Conservation (phyloP, 2,329 filamentous ascomycete genomes). For the Trichophyton mentagrophytes region DNA sequence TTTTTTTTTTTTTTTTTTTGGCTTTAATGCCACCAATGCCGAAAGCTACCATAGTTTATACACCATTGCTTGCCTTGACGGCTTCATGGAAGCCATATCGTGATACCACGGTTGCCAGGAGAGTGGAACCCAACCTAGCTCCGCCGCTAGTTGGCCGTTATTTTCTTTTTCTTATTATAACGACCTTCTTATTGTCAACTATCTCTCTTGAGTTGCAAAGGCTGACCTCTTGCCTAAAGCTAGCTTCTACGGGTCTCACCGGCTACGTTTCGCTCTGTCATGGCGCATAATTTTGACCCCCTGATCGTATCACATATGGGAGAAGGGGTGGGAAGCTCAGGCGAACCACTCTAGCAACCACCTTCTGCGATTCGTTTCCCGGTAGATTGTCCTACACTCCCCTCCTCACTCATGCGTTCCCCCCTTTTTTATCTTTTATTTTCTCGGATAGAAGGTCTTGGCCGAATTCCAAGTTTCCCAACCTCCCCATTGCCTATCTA, state of each 20-base stretch:
- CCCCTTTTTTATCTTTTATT: neutral
- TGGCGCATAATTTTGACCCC: neutral
- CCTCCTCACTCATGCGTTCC: neutral
- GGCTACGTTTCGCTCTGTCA: neutral
- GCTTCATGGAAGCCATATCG: conserved; percentile 2
- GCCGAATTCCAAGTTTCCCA: neutral
- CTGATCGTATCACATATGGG: conserved; percentile 3
- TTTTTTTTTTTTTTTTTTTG: neutral
- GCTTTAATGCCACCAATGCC: neutral
- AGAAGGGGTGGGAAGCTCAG: conserved; percentile 1
- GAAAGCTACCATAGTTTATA: neutral
- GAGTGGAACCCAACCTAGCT: conserved; percentile 2
- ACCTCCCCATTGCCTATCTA: neutral
- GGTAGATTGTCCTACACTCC: neutral
- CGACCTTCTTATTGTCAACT: neutral
- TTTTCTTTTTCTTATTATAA: neutral
- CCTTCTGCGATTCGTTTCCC: neutral
- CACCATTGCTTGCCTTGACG: neutral
- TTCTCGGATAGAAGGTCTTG: conserved; percentile 6
- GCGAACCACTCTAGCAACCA: neutral
- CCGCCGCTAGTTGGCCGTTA: neutral
- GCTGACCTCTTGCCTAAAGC: neutral
- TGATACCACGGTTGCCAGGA: neutral
- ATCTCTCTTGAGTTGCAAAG: neutral
- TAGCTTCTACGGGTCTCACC: neutral